These are phyloP conservation scores for Cornus suecica DNA, from an alignment of 148 eudicot species.

Conservation along the genomic window DNA sequence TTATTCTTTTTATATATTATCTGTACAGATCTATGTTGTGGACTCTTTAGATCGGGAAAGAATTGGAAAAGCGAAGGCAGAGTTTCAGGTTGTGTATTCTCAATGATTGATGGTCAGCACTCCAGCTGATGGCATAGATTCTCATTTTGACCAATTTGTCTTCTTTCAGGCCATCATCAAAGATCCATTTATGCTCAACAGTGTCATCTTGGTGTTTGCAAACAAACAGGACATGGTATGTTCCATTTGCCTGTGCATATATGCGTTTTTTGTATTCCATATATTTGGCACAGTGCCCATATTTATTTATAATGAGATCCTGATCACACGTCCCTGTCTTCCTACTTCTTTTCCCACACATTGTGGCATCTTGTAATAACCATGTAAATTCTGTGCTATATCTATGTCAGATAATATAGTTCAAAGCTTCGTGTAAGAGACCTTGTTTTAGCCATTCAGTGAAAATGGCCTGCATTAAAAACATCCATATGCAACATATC, in stretches of 20 bases:
- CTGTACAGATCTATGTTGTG: constrained; percentile 89
- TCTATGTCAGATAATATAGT: not conserved
- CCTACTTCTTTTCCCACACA: not conserved
- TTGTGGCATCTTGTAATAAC: not conserved
- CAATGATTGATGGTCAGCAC: constrained; percentile 9
- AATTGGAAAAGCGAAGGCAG: constrained; percentile 85
- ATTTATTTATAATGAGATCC: no score
- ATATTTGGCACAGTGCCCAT: no score
- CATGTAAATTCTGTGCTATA: not conserved
- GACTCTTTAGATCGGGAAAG: constrained; percentile 98
- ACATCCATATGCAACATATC: not conserved
- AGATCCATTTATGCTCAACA: constrained; percentile 97
- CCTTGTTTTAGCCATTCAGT: not conserved
- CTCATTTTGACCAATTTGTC: constrained; percentile 18
- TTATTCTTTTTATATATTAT: constrained; percentile 6
- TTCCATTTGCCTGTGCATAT: no score
- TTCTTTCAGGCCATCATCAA: constrained; percentile 77
- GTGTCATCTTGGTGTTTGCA: constrained; percentile 94
- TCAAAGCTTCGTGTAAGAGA: not conserved
- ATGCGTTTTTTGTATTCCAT: no score
- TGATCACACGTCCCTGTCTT: no score
- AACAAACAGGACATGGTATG: constrained; percentile 99
- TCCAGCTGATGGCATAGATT: constrained; percentile 15
- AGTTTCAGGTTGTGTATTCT: constrained; percentile 70
- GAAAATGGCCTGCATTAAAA: not conserved